Percentiles rank a stretch among this genome's conserved stretches.
phyloP scores from a whole-genome alignment of 805 yeast species.

The Schwanniomyces polymorphus region DNA sequence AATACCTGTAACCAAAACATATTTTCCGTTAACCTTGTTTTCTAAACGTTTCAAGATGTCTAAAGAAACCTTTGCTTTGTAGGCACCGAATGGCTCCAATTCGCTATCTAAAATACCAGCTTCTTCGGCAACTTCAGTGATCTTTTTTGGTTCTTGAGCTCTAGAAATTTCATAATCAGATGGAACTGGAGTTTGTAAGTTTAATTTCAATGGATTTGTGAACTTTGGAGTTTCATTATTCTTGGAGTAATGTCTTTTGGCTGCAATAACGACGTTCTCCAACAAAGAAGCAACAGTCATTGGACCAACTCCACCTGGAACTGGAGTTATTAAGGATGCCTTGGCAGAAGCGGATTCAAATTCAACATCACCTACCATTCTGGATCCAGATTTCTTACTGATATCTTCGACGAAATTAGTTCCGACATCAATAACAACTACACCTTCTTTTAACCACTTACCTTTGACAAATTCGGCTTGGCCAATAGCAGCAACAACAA shows the following conservation, averaged over 20 bases:
- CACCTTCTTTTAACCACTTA: slow-evolving; percentile 69
- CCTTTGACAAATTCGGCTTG: slow-evolving; percentile 68
- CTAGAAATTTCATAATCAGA: slow-evolving; percentile 79
- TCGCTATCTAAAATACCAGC: slow-evolving; percentile 67
- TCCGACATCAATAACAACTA: slow-evolving; percentile 80
- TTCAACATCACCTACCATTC: slow-evolving; percentile 79
- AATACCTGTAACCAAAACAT: slow-evolving; percentile 77
- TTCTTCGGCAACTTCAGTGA: slow-evolving; percentile 67
- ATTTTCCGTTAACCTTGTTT: slow-evolving; percentile 64
- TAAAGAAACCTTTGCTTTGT: slow-evolving; percentile 74
- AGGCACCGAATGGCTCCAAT: slow-evolving; percentile 72
- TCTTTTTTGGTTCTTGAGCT: slow-evolving; percentile 70
- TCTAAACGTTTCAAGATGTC: slow-evolving; percentile 62
- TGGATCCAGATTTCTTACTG: slow-evolving; percentile 64
- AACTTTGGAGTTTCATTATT: slow-evolving; percentile 44
- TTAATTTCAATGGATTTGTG: slow-evolving; percentile 56
- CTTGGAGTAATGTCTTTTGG: slow-evolving; percentile 48
- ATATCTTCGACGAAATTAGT: slow-evolving; percentile 72
- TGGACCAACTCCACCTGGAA: slow-evolving; percentile 92
- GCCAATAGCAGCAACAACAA: slow-evolving; percentile 79
- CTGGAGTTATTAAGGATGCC: slow-evolving; percentile 76
- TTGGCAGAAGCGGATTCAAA: slow-evolving; percentile 53
- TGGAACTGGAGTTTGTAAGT: slow-evolving; percentile 68
- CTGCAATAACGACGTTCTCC: slow-evolving; percentile 69
- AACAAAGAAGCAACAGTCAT: slow-evolving; percentile 86